A percentile compares a stretch with the other conserved stretches of the same genome.
phyloP scores from a whole-genome alignment of 2,329 filamentous ascomycete species.

The Trichothecium sympodiale region DNA sequence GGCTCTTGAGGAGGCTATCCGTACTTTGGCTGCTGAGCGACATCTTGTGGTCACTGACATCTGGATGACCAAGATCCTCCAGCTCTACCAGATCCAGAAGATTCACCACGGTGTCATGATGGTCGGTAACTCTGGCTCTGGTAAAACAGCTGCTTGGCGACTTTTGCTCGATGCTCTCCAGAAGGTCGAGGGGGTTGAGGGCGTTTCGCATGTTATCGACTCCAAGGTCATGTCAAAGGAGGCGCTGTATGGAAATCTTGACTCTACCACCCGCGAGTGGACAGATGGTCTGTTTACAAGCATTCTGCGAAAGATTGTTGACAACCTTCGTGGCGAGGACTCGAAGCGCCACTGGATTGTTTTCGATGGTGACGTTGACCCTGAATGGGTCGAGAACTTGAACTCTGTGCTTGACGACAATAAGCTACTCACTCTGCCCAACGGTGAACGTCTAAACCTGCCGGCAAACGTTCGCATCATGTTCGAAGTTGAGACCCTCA shows the following conservation, averaged over 20 bases:
- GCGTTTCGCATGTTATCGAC: slow-evolving; percentile 94
- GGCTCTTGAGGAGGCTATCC: slow-evolving; percentile 70
- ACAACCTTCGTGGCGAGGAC: slow-evolving; percentile 95
- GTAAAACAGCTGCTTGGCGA: slow-evolving; percentile 93
- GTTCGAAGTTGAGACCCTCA: slow-evolving; percentile 98
- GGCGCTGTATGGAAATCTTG: slow-evolving; percentile 86
- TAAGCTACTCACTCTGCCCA: slow-evolving; percentile 91
- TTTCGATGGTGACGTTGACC: slow-evolving; percentile 97
- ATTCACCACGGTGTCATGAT: slow-evolving; percentile 99
- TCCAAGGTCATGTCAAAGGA: slow-evolving; percentile 99
- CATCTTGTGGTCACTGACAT: slow-evolving; percentile 83
- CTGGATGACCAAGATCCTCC: slow-evolving; percentile 96
- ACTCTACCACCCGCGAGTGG: slow-evolving; percentile 97
- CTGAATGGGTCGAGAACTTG: slow-evolving; percentile 98
- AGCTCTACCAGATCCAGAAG: slow-evolving; percentile 94
- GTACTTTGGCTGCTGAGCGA: slow-evolving; percentile 69
- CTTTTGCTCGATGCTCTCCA: slow-evolving; percentile 85
- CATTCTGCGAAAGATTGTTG: slow-evolving; percentile 94
- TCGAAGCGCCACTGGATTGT: slow-evolving; percentile 98
- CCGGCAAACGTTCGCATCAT: slow-evolving; percentile 95
- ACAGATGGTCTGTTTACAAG: slow-evolving; percentile 97
- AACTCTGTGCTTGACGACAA: slow-evolving; percentile 99
- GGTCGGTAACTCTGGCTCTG: slow-evolving; percentile 95
- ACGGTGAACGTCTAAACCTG: slow-evolving; percentile 92
- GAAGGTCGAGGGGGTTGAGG: slow-evolving; percentile 81